Evolutionary conservation across 371 early-diverging fungal genomes (phyloP), one percentile per base, ranked within the genome.

Genomic region (Mortierella sp.): DNA sequence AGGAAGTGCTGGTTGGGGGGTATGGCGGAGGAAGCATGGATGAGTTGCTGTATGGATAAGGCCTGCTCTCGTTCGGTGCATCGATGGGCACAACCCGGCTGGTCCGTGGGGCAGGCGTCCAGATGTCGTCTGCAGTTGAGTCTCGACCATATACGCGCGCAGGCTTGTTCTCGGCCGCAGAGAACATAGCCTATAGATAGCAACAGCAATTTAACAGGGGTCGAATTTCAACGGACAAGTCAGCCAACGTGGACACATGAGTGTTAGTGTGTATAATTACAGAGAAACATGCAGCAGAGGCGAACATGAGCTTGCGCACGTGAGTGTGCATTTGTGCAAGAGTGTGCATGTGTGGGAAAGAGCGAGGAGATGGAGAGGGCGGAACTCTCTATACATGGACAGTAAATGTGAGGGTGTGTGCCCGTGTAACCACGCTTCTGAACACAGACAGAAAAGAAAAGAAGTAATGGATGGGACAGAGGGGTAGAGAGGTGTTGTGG

Each of bases 91-190:
- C 66, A 28, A 72, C 39, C 24, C 64, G 57, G 34, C 17, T 54
- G 14, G 53, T 17, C 21, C 64, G 64, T 14, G 72, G 49, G 17
- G 28, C 7, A 4, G 72, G 62, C 24, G 65, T n/a, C 72, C 72
- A 72, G 31, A 56, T 56, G 21, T 72, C 72, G 28, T 72, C 72
- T 0, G 27, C 62, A 14, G 72, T 68, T 15, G 75, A 75, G 31
- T 75, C 75, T 30, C 75, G 53, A 47, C 75, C 75, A 34, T 75
- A 75, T 34, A 75, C 60, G 31, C 75, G 28, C 12, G 49, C 52
- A n/a, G 69, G 75, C 50, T 75, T 73, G 42, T 24, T 52, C 59
- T 58, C 73, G 19, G 49, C 48, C 17, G 63, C 68, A 37, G 60
- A 64, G 27, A 75, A 64, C 57, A 75, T 39, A 15, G 75, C 68